Evolutionary conservation across 2,329 filamentous ascomycete species (phyloP).

Genomic region (Colletotrichum kahawae): DNA sequence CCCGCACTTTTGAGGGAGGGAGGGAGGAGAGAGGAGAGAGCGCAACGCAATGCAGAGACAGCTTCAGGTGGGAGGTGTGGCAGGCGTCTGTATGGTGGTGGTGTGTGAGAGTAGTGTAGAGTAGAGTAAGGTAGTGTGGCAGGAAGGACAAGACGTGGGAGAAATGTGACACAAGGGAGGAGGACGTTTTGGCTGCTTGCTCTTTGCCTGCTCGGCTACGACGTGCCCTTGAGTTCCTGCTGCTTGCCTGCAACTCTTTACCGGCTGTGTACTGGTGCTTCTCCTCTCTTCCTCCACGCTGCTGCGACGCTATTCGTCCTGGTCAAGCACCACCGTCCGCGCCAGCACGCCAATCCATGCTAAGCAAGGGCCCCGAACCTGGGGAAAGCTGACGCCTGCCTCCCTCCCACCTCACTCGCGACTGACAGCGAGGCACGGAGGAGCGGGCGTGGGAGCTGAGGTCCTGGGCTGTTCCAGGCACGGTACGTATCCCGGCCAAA

Average conservation of each 20-base stretch:
- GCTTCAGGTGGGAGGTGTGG: constrained; percentile 14
- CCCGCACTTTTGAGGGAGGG: constrained; percentile 10
- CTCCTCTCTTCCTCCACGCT: neutral
- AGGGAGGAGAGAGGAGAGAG: neutral
- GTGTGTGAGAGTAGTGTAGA: neutral
- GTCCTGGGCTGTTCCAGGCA: neutral
- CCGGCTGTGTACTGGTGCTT: neutral
- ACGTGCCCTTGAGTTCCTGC: neutral
- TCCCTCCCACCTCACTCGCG: neutral
- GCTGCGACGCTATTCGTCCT: constrained; percentile 1
- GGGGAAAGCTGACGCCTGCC: constrained; percentile 20
- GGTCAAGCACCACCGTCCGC: constrained; percentile 1
- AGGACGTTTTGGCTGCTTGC: neutral
- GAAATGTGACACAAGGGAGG: constrained; percentile 14
- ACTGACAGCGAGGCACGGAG: neutral
- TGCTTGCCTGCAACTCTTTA: neutral
- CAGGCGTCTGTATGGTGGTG: neutral
- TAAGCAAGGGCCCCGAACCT: constrained; percentile 9
- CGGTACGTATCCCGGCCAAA: constrained; percentile 18
- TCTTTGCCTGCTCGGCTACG: neutral
- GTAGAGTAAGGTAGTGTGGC: constrained; percentile 6
- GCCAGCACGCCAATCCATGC: constrained; percentile 2
- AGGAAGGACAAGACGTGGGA: neutral
- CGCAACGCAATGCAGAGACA: constrained; percentile 1
- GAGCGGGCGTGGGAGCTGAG: neutral